These are phyloP conservation scores for Nephelium lappaceum DNA, from an alignment of 345 rosid species.

Conservation along the genomic window DNA sequence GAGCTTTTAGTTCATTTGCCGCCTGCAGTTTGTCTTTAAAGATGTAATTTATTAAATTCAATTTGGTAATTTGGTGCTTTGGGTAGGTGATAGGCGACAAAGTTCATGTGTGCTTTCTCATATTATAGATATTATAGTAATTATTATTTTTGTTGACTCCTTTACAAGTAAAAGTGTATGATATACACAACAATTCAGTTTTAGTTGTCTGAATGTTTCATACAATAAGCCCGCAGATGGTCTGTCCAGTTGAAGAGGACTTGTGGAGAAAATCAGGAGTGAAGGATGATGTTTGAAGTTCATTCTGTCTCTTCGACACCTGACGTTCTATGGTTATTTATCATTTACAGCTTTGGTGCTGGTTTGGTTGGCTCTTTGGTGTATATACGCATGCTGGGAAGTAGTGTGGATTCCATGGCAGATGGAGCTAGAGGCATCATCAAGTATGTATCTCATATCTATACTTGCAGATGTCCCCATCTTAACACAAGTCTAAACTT, in stretches of 20 bases:
- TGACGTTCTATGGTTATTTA: conserved; percentile 7
- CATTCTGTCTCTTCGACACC: conserved; percentile 7
- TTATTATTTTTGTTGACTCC: neutral
- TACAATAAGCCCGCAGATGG: neutral
- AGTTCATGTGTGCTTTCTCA: neutral
- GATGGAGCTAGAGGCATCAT: conserved; percentile 79
- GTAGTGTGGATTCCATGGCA: conserved; percentile 81
- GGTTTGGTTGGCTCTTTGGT: conserved; percentile 79
- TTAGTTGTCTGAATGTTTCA: neutral
- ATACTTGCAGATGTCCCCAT: neutral
- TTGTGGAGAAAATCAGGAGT: neutral
- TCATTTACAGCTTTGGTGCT: conserved; percentile 67
- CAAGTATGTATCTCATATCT: conserved; percentile 52
- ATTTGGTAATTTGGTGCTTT: conserved; percentile 11
- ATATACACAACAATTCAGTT: neutral
- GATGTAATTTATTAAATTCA: neutral
- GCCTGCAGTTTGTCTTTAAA: neutral
- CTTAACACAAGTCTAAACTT: neutral
- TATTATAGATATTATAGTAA: neutral
- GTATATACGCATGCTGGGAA: conserved; percentile 90
- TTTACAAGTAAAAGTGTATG: neutral
- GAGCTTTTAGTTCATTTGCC: neutral
- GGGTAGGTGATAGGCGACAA: neutral
- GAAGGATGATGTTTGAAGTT: neutral
- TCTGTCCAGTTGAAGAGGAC: neutral